phyloP scores from a whole-genome alignment of 768 basidiomycete species.

The Rhodotorula diobovata region DNA sequence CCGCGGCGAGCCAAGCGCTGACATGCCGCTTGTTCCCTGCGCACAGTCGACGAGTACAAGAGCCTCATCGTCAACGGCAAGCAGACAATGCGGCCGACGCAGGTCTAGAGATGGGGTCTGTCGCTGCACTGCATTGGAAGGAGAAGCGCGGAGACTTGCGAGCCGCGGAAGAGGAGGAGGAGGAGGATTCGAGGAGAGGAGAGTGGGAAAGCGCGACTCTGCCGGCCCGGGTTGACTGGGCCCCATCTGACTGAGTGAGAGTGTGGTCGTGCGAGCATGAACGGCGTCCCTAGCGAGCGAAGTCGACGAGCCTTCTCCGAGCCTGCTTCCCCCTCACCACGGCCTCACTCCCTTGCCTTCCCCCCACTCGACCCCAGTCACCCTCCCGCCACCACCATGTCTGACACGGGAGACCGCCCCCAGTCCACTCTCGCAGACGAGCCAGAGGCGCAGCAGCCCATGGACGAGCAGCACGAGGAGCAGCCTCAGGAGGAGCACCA shows the following conservation, averaged over 20 bases:
- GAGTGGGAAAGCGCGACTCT: too few species aligned
- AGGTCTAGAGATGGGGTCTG: neutral
- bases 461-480: neutral
- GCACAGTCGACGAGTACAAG: constrained; percentile 33
- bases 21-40: neutral
- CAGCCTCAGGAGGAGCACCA: neutral
- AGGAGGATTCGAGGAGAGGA: too few species aligned
- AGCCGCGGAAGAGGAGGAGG: too few species aligned
- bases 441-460: neutral
- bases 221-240: too few species aligned
- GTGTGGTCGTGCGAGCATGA: too few species aligned
- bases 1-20: too few species aligned
- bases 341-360: neutral
- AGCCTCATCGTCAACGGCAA: constrained; percentile 35
- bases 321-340: neutral
- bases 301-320: too few species aligned
- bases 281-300: too few species aligned
- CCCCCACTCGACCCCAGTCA: neutral
- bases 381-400: neutral
- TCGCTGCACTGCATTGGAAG: neutral
- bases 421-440: neutral
- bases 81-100: constrained; percentile 34
- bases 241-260: too few species aligned
- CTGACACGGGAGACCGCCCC: constrained; percentile 5
- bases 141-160: too few species aligned